These are phyloP conservation scores for Arthrocladium fulminans DNA, from an alignment of 2,329 filamentous ascomycete species.

Conservation along the genomic window DNA sequence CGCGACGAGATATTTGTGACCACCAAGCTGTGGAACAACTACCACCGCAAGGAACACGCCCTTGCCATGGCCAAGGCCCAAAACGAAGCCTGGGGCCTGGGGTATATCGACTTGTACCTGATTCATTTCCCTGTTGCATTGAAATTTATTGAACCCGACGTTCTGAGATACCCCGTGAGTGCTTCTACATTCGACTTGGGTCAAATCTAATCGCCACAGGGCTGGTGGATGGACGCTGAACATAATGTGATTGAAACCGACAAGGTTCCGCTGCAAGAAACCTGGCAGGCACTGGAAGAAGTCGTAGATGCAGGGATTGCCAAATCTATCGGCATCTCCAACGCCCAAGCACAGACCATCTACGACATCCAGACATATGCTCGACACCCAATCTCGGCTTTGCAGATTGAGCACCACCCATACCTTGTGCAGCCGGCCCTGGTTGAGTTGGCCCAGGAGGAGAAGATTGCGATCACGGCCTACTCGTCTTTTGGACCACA, in stretches of 20 bases:
- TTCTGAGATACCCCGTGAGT: slow-evolving; percentile 76
- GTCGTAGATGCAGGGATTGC: slow-evolving; percentile 61
- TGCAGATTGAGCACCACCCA: slow-evolving; percentile 86
- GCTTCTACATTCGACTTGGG: too few species aligned
- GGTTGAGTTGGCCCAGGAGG: slow-evolving; percentile 57
- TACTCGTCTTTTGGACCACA: slow-evolving; percentile 78
- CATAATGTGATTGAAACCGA: slow-evolving; percentile 52
- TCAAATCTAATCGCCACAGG: too few species aligned
- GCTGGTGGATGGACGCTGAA: slow-evolving; percentile 60
- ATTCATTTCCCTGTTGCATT: slow-evolving; percentile 84
- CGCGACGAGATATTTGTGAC: slow-evolving; percentile 85
- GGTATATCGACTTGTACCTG: slow-evolving; percentile 85
- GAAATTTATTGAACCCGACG: slow-evolving; percentile 71
- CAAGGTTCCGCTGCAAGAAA: slow-evolving; percentile 68
- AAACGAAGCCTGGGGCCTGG: slow-evolving; percentile 71
- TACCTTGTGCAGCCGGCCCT: slow-evolving; percentile 71
- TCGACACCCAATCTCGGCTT: slow-evolving; percentile 61
- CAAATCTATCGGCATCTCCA: slow-evolving; percentile 69
- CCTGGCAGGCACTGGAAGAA: slow-evolving; percentile 71
- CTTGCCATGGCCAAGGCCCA: slow-evolving; percentile 67
- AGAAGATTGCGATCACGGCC: slow-evolving; percentile 67
- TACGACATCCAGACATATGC: slow-evolving; percentile 75
- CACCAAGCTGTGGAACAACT: slow-evolving; percentile 88
- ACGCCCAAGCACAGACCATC: slow-evolving; percentile 70
- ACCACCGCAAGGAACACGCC: slow-evolving; percentile 72